Evolutionary conservation across 176 grass and related monocot genomes (phyloP), one percentile per base, ranked within the genome.

Genomic region (Neostapfia colusana): DNA sequence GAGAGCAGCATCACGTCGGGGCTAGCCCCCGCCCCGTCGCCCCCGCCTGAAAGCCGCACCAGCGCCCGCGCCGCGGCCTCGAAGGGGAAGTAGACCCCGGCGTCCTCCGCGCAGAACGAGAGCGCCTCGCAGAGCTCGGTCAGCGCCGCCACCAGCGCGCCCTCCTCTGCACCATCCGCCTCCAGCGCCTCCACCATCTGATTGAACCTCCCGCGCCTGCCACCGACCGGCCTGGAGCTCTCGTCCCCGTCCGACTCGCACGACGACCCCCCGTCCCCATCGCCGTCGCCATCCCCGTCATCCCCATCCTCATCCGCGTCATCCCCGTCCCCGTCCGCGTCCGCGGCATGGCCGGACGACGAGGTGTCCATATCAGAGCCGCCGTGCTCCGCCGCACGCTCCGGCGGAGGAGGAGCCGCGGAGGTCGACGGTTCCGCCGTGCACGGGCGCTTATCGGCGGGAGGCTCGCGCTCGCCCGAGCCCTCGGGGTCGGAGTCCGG

Each of bases 371-470:
- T 93, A 45, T 90, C 91, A 31, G 71, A 88, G 20, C 50, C 82
- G 54, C 82, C 61, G 12, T 63, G 81, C 26, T 78, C 77, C 11
- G 37, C 54, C 26, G 24, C 38, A 10, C 11, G 39, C 50, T 11
- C 50, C 10, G 82, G 36, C 24, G 42, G 68, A 0, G 57, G 25
- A 63, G 73, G 57, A 10, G 38, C 53, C 0, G 13, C n/a, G 9
- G 80, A 75, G 42, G 79, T 82, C 10, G 74, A 85, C 24, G 48
- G 84, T 53, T 89, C 87, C 43, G 68, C 81, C 27, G 86, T 97
- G 89, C 95, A 99, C 43, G 91, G 87, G 42, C 95, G 95, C 87
- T 99, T 99, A 78, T 99, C 91, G 24, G 85, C 87, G 59, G 87
- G 91, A 24, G 80, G 66, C 69, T 85, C 82, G 38, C 73, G 54